Percentiles rank a stretch among this genome's conserved stretches.
These are phyloP conservation scores for Amaranthus palmeri DNA, from an alignment of 148 eudicot genomes.

Conservation along the genomic window DNA sequence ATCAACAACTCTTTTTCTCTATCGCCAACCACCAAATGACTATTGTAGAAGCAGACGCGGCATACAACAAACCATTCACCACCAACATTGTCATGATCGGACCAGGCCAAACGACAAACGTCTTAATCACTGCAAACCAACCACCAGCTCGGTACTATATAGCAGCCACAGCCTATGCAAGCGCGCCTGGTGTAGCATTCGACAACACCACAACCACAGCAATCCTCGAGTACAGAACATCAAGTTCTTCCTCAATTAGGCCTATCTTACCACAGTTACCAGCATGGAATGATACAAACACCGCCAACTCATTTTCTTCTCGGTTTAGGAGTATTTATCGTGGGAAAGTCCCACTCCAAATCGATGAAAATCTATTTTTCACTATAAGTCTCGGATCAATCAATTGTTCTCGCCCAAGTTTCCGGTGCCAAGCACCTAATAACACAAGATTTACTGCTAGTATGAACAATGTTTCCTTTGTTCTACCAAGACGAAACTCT, in stretches of 20 bases:
- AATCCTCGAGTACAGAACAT: slow-evolving; percentile 56
- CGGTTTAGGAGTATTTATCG: slow-evolving; percentile 46
- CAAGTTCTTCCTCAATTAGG: slow-evolving; percentile 2
- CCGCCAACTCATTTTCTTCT: slow-evolving; percentile 51
- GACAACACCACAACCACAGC: slow-evolving; percentile 96
- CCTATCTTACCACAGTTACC: slow-evolving; percentile 65
- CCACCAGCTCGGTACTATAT: slow-evolving; percentile 63
- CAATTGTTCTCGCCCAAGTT: slow-evolving; percentile 63
- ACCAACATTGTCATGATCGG: slow-evolving; percentile 68
- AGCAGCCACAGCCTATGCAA: slow-evolving; percentile 79
- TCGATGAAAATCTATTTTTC: slow-evolving; percentile 63
- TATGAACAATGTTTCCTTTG: slow-evolving; percentile 42
- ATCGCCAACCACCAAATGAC: slow-evolving; percentile 77
- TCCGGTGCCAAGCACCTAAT: slow-evolving; percentile 71
- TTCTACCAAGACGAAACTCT: slow-evolving; percentile 59
- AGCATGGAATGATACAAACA: slow-evolving; percentile 66
- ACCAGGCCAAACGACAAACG: slow-evolving; percentile 87
- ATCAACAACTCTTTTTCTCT: slow-evolving; percentile 80
- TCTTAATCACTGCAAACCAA: slow-evolving; percentile 67
- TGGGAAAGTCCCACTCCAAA: slow-evolving; percentile 52
- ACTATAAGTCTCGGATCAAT: slow-evolving; percentile 65
- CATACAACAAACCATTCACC: slow-evolving; percentile 63
- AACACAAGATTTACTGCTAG: slow-evolving; percentile 59
- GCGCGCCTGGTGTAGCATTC: slow-evolving; percentile 49
- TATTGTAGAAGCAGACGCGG: slow-evolving; percentile 68